Base-by-base conservation (phyloP, 2,329 filamentous ascomycete species). In the Diaporthe amygdali region DNA sequence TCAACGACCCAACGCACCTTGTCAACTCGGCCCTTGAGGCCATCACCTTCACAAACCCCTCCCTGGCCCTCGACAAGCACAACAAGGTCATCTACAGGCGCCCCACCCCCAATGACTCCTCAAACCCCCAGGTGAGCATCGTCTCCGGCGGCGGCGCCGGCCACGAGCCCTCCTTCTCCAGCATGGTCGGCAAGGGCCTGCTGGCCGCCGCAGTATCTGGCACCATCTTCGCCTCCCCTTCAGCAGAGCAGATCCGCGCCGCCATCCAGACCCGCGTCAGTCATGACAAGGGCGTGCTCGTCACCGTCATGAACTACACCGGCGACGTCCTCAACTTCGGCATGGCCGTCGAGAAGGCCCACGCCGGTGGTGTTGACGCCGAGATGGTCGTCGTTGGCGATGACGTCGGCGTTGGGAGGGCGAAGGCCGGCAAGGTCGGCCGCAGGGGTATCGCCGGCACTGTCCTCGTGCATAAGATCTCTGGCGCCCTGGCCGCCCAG, bases 271-370 rank as follows among this genome's bases (percentile, higher is more conserved):
- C 90, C 51, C 87, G 93, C 25, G 93, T 97, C 3, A 90, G 93
- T 72, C 69, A 70, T 12, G 51, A 51, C 12, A 68, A 90, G 73
- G 96, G 95, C 30, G 93, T 97, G 1, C 81, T 98, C 49, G 93
- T 97, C n/a, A 92, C 95, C 7, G 93, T 97, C 37, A 97, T 97
- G 94, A 98, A 98, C 81, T 97, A 97, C 82, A 97, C 94, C 1
- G 93, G 93, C 46, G 93, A 95, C 80, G 90, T 97, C 68, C 87
- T 98, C 75, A 97, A 97, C 83, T 98, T 98, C 79, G 95, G 95
- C 69, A 92, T 98, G 88, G 95, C 92, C 0, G 94, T 96, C 10
- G 96, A 98, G 82, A 97, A 97, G 84, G 95, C 95, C 20, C 92
- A 93, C 71, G 94, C 94, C 1, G 89, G 90, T 0, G 95, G 94